A percentile compares a stretch with the other conserved stretches of the same genome.
Evolutionary conservation across 371 early-diverging fungal species (phyloP).

Genomic region (Paraphysoderma sedebokerense): DNA sequence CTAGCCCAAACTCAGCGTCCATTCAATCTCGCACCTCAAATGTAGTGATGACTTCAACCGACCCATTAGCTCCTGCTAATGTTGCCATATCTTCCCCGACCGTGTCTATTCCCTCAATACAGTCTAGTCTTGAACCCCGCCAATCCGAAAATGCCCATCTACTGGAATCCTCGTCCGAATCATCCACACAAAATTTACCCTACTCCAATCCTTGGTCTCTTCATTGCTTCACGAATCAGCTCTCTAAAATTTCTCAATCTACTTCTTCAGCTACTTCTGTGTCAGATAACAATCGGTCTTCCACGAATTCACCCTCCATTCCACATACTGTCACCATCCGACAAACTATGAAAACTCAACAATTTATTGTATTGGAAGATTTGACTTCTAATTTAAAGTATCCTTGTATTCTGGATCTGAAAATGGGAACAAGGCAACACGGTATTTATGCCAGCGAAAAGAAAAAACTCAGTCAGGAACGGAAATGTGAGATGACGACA

Average conservation of each 20-base stretch:
- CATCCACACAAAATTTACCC: neutral
- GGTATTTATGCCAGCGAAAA: constrained; percentile 67
- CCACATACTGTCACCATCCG: constrained; percentile 7
- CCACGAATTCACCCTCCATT: constrained; percentile 1
- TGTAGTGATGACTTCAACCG: no score
- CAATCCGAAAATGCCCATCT: neutral
- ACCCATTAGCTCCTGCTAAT: no score
- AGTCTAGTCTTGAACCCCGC: no score
- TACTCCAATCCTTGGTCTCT: constrained; percentile 34
- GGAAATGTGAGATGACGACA: constrained; percentile 78
- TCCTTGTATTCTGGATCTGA: constrained; percentile 89
- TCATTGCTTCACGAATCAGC: constrained; percentile 22
- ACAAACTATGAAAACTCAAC: constrained; percentile 24
- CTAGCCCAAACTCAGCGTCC: no score
- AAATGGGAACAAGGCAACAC: constrained; percentile 95
- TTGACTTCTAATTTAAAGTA: constrained; percentile 66
- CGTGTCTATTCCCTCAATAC: no score
- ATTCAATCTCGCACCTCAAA: no score
- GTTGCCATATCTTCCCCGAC: no score
- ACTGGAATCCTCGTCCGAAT: neutral
- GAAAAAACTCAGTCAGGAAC: constrained; percentile 68
- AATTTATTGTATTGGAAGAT: constrained; percentile 79
- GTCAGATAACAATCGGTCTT: neutral
- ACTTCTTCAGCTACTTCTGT: neutral
- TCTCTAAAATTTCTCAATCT: constrained; percentile 11